Base-by-base conservation (phyloP, 306 rosid species). In the Rubus parviflorus region DNA sequence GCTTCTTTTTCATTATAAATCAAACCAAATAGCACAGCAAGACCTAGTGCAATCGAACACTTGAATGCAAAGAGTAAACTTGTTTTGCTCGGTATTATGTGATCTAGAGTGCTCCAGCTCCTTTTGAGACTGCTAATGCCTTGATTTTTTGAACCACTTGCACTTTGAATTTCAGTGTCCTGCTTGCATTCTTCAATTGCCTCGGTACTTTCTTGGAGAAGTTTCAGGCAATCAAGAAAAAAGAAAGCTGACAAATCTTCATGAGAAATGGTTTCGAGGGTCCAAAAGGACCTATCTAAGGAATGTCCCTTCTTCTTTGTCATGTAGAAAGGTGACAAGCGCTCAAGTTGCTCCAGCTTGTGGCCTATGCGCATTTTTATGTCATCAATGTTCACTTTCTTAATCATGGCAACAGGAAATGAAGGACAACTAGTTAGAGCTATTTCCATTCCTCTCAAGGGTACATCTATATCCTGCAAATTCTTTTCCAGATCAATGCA, bases 21-120 rank as follows among this genome's bases (percentile, higher is more conserved):
- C 78, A 90, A 78, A 74, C 97, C 97, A 7, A 92, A 58, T 3
- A 85, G 81, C 85, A 92, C 89, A 11, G 97, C 89, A 5, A 94
- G 78, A 46, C 90, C 90, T 56, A 89, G 68, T 30, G 96, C 76
- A 77, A 94, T 70, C 0, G 93, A 94, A 80, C 93, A 89, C 86
- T 89, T 92, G 7, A 83, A 46, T 17, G 97, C 96, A 85, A 91
- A 92, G 35, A 8, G 22, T 66, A 92, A 77, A 77, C 82, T 80
- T 63, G 71, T 65, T n/a, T 41, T 71, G 72, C 84, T 84, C 22
- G 93, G 92, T 52, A 77, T 73, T n/a, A 81, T 75, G 75, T 74
- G 11, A 11, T 8, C 7, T 60, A 20, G 15, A 72, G 57, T 62
- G 67, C 70, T 70, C 79, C 76, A 49, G 54, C 70, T 79, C 83